Base-by-base conservation (phyloP, 1,139 yeast genomes). In the Yarrowia galli region DNA sequence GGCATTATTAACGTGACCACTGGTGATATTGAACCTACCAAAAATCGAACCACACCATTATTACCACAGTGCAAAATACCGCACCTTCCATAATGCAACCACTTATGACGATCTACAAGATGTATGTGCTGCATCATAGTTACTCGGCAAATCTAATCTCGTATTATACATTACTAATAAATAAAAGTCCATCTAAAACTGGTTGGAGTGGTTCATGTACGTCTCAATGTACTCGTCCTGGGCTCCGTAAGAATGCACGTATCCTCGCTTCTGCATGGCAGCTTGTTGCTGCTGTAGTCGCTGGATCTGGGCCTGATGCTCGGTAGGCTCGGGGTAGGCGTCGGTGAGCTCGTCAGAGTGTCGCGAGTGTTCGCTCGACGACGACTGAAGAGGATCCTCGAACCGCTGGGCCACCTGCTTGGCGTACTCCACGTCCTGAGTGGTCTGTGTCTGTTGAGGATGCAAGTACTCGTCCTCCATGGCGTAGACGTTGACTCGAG, bases 141-240 rank as follows among this genome's bases (percentile, higher is more conserved):
- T n/a, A n/a, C n/a, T n/a, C n/a, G n/a, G n/a, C n/a, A n/a, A n/a
- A n/a, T n/a, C n/a, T n/a, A n/a, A n/a, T n/a, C 10, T 46, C 53
- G 18, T 51, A 54, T 54, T 54, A 54, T 54, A 54, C 61, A 54
- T 54, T 54, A 54, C 60, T 53, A 54, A 54, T 54, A 54, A 54
- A 54, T 54, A 54, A 54, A 54, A 25, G 13, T 25, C 36, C 36
- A 5, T 23, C 45, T 38, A 54, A 40, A 54, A 38, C 60, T 53
- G 60, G 45, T 53, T 54, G 36, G 61, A 54, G 46, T 54, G 61
- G 61, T 54, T 54, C 61, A 54, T 40, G 46, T 54, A 54, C 35
- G 61, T 54, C 61, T 54, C 61, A 54, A 54, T 54, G 61, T 54
- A 54, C 61, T 54, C 61, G 36, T 54, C 61, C 61, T 54, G 61